Conservation (phyloP, 2,329 filamentous ascomycete species). For the Trichoderma simmonsii region DNA sequence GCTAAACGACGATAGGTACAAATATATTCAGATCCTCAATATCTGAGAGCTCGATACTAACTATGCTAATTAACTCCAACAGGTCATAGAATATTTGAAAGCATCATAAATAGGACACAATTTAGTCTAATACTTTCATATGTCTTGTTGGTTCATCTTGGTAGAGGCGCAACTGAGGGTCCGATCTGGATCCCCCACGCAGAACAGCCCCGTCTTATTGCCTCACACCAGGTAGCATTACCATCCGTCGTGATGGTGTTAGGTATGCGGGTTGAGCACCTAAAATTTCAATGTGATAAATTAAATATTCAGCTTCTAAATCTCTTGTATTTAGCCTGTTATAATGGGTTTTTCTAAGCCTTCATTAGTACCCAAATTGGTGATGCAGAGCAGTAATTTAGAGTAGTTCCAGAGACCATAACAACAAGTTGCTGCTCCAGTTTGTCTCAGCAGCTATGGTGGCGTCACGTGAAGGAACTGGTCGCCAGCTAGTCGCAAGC, state of each 20-base stretch:
- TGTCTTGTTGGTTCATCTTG: not conserved
- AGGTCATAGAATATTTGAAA: not conserved
- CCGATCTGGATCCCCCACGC: not conserved
- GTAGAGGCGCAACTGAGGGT: not conserved
- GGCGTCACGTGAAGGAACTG: conserved; percentile 23
- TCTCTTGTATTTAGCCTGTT: no score
- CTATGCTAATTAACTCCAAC: not conserved
- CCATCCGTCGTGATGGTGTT: not conserved
- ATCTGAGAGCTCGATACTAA: not conserved
- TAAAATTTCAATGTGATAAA: not conserved
- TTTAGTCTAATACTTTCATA: not conserved
- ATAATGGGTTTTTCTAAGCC: no score
- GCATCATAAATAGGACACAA: not conserved
- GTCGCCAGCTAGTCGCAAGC: not conserved
- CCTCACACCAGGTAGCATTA: not conserved
- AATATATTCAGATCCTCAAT: not conserved
- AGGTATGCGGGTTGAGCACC: not conserved
- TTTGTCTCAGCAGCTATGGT: not conserved
- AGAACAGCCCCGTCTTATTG: not conserved
- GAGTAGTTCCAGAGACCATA: not conserved
- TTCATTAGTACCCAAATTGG: not conserved
- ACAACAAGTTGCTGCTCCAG: not conserved
- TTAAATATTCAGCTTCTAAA: not conserved
- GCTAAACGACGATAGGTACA: not conserved
- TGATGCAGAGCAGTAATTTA: not conserved